phyloP scores from a whole-genome alignment of 306 rosid species.

The Cucurbita argyrosperma region DNA sequence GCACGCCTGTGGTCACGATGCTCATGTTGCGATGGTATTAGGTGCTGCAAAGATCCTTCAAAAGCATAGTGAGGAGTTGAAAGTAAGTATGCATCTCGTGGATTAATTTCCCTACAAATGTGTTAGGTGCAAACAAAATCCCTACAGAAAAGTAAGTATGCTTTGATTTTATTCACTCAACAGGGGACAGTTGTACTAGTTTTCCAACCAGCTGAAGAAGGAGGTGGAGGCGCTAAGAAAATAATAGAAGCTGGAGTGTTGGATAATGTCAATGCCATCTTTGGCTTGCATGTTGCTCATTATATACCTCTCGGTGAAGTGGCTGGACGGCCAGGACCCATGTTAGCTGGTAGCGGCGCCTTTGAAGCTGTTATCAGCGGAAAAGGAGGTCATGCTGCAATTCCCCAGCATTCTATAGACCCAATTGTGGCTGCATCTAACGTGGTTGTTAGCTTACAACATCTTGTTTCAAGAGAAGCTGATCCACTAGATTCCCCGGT shows the following conservation, averaged over 20 bases:
- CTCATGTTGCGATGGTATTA: conserved; percentile 82
- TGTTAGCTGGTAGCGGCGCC: conserved; percentile 53
- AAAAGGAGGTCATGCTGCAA: conserved; percentile 87
- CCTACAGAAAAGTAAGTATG: background rate
- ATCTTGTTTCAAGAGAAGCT: conserved; percentile 80
- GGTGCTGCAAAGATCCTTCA: conserved; percentile 85
- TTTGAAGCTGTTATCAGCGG: conserved; percentile 77
- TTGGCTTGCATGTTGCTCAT: conserved; percentile 49
- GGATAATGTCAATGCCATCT: conserved; percentile 64
- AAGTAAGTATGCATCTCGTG: conserved; percentile 30
- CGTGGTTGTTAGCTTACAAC: conserved; percentile 72
- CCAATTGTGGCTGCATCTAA: conserved; percentile 79
- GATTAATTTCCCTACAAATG: background rate
- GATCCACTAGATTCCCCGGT: conserved; percentile 82
- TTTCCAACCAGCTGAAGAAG: conserved; percentile 97
- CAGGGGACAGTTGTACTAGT: conserved; percentile 84
- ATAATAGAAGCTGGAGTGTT: conserved; percentile 45
- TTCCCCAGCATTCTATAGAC: conserved; percentile 72
- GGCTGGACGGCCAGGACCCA: conserved; percentile 44
- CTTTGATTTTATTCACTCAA: conserved; percentile 3
- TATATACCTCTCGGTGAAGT: conserved; percentile 44
- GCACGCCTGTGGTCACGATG: conserved; percentile 99
- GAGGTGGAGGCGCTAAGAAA: conserved; percentile 64
- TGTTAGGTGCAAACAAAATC: background rate
- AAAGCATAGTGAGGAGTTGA: conserved; percentile 50